A percentile compares a stretch with the other conserved stretches of the same genome.
Evolutionary conservation across 148 eudicot species (phyloP).

Genomic region (Nepenthes mirabilis): DNA sequence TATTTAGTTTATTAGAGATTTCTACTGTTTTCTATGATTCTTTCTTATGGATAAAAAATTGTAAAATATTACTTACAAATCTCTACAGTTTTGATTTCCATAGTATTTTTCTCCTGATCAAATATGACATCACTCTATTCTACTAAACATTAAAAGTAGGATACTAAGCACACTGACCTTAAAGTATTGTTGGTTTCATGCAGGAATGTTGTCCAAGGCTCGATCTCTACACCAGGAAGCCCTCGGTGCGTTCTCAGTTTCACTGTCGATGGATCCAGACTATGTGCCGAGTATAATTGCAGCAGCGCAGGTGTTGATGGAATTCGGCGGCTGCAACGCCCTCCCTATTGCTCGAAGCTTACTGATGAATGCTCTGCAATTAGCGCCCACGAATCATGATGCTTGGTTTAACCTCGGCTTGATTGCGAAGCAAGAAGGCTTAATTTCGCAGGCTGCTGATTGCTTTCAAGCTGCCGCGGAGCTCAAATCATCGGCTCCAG

Average conservation of each 20-base stretch:
- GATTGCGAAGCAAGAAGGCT: conserved; percentile 67
- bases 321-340: conserved; percentile 20
- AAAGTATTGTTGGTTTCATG: conserved; percentile 4
- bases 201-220: conserved; percentile 44
- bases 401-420: conserved; percentile 79
- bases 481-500: conserved; percentile 68
- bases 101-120: no score
- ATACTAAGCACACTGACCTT: no score
- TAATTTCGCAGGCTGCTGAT: conserved; percentile 63
- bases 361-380: conserved; percentile 60
- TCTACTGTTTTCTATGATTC: no score
- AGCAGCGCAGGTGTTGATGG: conserved; percentile 41
- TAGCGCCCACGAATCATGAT: conserved; percentile 60
- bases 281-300: conserved; percentile 66
- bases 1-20: no score
- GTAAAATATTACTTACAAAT: no score
- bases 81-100: no score
- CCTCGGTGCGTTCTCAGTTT: conserved; percentile 39
- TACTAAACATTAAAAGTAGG: no score
- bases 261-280: conserved; percentile 66
- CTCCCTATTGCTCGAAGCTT: conserved; percentile 65
- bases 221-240: conserved; percentile 47
- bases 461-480: conserved; percentile 89
- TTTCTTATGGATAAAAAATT: no score
- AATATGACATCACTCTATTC: no score